phyloP scores from a whole-genome alignment of 352 stramenopile genomes.

The Phytopythium boreale region DNA sequence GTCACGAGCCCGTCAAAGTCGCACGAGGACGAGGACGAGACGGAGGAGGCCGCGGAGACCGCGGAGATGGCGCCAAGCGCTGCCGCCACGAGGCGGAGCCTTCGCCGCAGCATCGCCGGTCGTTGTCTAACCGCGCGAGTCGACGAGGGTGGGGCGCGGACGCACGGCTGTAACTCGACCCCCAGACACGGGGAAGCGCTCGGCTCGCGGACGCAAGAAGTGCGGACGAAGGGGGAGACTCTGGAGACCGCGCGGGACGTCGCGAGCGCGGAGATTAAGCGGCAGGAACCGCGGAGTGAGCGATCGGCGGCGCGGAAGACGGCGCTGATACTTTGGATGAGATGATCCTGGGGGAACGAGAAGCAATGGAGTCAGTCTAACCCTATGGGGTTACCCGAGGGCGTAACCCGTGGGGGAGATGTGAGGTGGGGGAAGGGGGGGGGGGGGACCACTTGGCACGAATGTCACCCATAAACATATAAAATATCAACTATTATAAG shows the following conservation, averaged over 20 bases:
- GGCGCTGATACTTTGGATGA: background rate
- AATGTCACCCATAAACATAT: background rate
- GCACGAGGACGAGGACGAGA: slow-evolving; percentile 16
- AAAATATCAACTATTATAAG: background rate
- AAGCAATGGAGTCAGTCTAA: background rate
- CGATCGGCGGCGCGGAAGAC: no score
- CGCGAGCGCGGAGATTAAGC: background rate
- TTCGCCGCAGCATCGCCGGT: background rate
- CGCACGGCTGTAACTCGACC: background rate
- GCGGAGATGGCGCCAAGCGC: slow-evolving; percentile 4
- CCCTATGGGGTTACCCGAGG: background rate
- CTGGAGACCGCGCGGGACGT: background rate
- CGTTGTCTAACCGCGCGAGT: background rate
- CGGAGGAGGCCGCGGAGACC: slow-evolving; percentile 13
- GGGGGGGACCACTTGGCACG: background rate
- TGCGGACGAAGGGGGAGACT: background rate
- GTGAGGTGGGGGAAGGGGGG: background rate
- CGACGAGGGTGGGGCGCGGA: background rate
- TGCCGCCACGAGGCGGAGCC: background rate
- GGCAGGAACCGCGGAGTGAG: background rate
- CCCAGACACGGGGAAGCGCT: background rate
- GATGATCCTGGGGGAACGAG: background rate
- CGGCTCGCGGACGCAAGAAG: background rate
- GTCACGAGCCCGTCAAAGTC: slow-evolving; percentile 34
- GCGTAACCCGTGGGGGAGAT: background rate